Base-by-base conservation (phyloP, 352 stramenopile species). In the Saprolegnia diclina region DNA sequence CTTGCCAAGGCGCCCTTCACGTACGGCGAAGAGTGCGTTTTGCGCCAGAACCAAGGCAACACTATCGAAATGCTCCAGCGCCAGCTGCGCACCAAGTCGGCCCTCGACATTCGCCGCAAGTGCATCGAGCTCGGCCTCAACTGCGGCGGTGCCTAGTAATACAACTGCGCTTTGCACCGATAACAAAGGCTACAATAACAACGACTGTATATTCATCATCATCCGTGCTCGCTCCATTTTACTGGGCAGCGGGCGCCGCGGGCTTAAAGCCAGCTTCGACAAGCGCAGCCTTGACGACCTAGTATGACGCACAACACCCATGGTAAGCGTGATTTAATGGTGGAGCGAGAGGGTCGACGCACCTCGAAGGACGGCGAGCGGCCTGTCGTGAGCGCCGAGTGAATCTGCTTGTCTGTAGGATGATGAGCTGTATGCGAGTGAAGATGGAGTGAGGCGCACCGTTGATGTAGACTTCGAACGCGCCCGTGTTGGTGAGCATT, bases 401-500 rank as follows among this genome's bases (percentile, higher is more conserved):
- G n/a, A 16, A 59, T n/a, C 16, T 42, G 52, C 35, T 59, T 59
- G 52, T 59, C 52, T 48, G 18, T 59, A 59, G 35, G 2, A 59
- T 11, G 52, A 19, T 59, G 35, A 35, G 29, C 29, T 21, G 9
- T 11, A 59, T 26, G 16, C 24, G 7, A 7, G 32, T 29, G 7
- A 16, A 7, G 14, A 59, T 24, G 35, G 13, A 21, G 4, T 10
- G 11, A 40, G 2, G 13, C 13, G 52, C 19, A 59, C 52, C 52
- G 21, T 69, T 69, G n/a, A 69, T 42, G 44, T 69, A 69, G 26
- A 69, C 63, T 69, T 69, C 63, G 46, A 57, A 69, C 9, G 63
- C 63, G 26, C 63, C 63, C 18, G 63, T 61, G 63, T 62, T 69
- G 46, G 63, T 9, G 9, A 69, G 37, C 35, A 69, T 29, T 37